These are phyloP conservation scores for Azolla pinnata DNA, from an alignment of 75 land plant genomes.

Conservation along the genomic window DNA sequence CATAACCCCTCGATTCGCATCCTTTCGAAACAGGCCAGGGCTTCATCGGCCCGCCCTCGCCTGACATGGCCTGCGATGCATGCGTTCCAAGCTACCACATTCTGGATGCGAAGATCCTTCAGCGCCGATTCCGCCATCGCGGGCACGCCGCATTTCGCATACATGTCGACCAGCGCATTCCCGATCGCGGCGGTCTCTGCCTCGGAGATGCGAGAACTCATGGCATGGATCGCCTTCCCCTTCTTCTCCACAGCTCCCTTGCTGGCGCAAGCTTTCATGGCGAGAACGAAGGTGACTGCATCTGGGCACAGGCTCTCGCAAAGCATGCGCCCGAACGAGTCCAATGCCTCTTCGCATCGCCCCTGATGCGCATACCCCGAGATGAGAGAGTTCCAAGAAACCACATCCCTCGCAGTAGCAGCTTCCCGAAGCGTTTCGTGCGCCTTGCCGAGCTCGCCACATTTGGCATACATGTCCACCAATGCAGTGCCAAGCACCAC, in stretches of 20 bases:
- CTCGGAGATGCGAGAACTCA: background rate
- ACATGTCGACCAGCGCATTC: conserved; percentile 21
- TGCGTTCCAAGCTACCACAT: conserved; percentile 11
- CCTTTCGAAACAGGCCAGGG: conserved; percentile 2
- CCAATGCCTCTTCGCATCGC: conserved; percentile 14
- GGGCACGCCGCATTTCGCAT: conserved; percentile 11
- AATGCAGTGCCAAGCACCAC: conserved; percentile 17
- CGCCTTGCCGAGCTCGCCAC: conserved; percentile 8
- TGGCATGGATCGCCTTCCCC: conserved; percentile 11
- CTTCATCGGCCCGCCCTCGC: conserved; percentile 10
- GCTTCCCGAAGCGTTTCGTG: conserved; percentile 13
- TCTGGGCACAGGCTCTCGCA: conserved; percentile 11
- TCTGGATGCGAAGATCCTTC: conserved; percentile 3
- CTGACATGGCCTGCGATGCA: conserved; percentile 10
- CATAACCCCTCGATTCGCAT: conserved; percentile 5
- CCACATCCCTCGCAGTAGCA: conserved; percentile 10
- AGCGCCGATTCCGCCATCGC: conserved; percentile 2
- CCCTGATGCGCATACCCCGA: conserved; percentile 22
- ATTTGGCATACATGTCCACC: conserved; percentile 22
- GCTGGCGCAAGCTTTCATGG: conserved; percentile 16
- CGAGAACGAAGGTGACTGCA: conserved; percentile 5
- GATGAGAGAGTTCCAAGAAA: conserved; percentile 26
- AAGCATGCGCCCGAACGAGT: conserved; percentile 3
- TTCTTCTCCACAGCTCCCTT: conserved; percentile 4
- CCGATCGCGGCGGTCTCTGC: background rate